Evolutionary conservation across 768 basidiomycete genomes (phyloP), one percentile per base, ranked within the genome.

Genomic region (Termitomyces sp.): DNA sequence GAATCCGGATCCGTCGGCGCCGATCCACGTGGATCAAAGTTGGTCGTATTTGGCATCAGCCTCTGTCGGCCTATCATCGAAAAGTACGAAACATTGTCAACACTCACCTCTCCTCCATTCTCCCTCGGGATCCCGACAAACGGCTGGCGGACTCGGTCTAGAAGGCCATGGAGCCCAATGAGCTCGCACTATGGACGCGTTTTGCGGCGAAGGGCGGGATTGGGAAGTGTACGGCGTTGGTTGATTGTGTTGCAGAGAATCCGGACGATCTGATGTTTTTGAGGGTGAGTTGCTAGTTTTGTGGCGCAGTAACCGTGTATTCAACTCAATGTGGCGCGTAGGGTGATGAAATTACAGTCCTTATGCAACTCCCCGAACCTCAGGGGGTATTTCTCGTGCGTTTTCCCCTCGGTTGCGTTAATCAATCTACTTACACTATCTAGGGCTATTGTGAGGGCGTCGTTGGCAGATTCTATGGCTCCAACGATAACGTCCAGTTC

Each of bases 381-480:
- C 79, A 82, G 0, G 82, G 78, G 20, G 48, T 79, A 9, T 93
- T 78, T 70, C 75, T 93, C n/a, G 91, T 92, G 56, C 57, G 82
- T 80, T 13, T 18, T 39, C 36, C 42, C 57, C 16, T 26, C 9
- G 13, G 47, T 27, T 14, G 26, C 9, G 42, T 42, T 24, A 16
- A 39, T 20, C 47, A 42, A 24, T 32, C 12, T 12, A 9, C n/a
- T 18, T 26, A 36, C 30, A 14, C 16, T 53, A 22, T 48, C 0
- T 63, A 92, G 91, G 92, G 93, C 4, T 89, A 87, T 63, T 95
- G 92, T 66, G 92, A 95, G 73, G 92, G 87, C 53, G 89, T 94
- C 53, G 88, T 94, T 2, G 92, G 92, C 10, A 79, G 84, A 5
- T 93, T 95, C 67, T 72, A 74, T 18, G 85, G 81, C 0, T 62